Evolutionary conservation across 139 green algal genomes (phyloP).

Genomic region (Tetraselmis striata): DNA sequence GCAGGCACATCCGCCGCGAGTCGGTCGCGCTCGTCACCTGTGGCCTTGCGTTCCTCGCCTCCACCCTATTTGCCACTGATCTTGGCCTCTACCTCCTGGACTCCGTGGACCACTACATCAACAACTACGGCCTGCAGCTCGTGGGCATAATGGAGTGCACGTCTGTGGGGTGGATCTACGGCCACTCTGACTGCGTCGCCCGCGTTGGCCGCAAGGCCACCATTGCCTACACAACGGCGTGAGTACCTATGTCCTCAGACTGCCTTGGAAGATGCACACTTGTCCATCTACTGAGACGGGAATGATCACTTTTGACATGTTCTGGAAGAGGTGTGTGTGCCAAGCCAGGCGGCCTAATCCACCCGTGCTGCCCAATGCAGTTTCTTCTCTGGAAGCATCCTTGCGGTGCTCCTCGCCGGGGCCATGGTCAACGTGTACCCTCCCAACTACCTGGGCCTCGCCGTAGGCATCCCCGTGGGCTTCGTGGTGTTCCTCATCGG

Average conservation of each 20-base stretch:
- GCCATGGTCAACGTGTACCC: neutral
- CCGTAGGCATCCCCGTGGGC: conserved; percentile 4
- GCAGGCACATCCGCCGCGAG: too few species aligned
- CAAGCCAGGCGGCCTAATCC: too few species aligned
- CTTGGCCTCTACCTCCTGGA: conserved; percentile 1
- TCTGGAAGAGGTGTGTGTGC: too few species aligned
- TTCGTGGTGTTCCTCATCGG: neutral
- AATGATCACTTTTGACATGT: too few species aligned
- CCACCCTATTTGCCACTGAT: conserved; percentile 1
- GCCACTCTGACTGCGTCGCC: neutral
- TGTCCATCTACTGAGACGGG: too few species aligned
- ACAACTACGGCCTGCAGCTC: conserved; percentile 9
- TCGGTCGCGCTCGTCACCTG: neutral
- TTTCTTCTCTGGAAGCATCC: neutral
- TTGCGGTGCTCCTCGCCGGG: neutral
- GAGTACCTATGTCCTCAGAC: too few species aligned
- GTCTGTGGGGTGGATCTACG: conserved; percentile 1
- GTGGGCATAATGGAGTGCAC: neutral
- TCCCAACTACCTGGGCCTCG: neutral
- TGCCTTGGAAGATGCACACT: too few species aligned
- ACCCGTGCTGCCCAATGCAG: too few species aligned
- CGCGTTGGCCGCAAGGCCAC: neutral
- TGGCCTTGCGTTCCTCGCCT: conserved; percentile 1
- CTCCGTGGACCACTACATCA: conserved; percentile 12
- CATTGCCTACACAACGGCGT: neutral